Percentiles rank a stretch among this genome's conserved stretches.
Conservation (phyloP, 2,329 filamentous ascomycete species). For the Exserohilum turcica region DNA sequence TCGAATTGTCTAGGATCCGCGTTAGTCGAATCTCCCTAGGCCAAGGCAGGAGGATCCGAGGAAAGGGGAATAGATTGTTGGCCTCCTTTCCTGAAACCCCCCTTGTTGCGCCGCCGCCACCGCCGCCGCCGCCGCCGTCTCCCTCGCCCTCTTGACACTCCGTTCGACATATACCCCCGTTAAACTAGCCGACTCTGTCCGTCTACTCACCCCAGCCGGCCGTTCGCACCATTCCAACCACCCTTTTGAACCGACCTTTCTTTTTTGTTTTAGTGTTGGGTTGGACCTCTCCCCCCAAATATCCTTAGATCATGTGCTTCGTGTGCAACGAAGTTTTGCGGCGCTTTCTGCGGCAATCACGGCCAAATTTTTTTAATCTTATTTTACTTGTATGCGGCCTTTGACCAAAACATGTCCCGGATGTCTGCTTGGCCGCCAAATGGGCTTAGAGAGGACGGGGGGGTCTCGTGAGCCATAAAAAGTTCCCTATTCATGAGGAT, state of each 20-base stretch:
- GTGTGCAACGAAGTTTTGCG: background rate
- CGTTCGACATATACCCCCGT: slow-evolving; percentile 15
- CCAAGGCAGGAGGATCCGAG: slow-evolving; percentile 29
- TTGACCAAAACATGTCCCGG: background rate
- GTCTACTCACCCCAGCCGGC: background rate
- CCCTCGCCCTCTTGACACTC: slow-evolving; percentile 11
- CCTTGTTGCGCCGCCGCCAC: slow-evolving; percentile 20
- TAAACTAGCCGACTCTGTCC: slow-evolving; percentile 15
- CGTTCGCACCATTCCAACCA: background rate
- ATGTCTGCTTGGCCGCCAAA: background rate
- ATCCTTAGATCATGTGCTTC: background rate
- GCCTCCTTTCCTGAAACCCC: background rate
- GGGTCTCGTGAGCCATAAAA: background rate
- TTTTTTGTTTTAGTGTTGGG: background rate
- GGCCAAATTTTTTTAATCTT: background rate
- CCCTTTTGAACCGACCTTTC: background rate
- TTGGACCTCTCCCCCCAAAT: background rate
- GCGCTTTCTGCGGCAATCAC: slow-evolving; percentile 7
- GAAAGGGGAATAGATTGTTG: slow-evolving; percentile 48
- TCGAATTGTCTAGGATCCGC: slow-evolving; percentile 1
- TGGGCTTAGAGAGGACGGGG: background rate
- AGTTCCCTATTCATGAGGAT: background rate
- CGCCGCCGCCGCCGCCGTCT: slow-evolving; percentile 24
- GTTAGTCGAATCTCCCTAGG: background rate
- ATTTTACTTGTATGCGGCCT: background rate